Base-by-base conservation (phyloP, 306 rosid genomes). In the Sophora flavescens region DNA sequence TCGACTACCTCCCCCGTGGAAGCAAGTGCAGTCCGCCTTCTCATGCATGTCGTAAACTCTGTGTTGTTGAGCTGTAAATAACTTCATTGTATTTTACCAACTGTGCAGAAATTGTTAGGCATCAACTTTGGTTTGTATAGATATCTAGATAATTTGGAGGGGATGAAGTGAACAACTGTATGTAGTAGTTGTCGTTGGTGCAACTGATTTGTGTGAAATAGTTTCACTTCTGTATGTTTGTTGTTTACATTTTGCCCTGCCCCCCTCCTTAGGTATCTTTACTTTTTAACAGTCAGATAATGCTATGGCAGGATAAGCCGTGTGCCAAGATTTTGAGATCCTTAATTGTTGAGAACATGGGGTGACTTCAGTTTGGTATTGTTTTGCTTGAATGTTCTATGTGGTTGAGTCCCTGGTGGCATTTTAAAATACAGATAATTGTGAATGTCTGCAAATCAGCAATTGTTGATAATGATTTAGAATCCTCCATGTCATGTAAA, bases 31-130 rank as follows among this genome's bases (percentile, higher is more conserved):
- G 80, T 86, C 60, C 92, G 92, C 58, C 90, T 90, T 53, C 89
- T 90, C 51, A 88, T 82, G 90, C 95, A 90, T 72, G 95, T 90
- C 65, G 81, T 90, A 75, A 90, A 90, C 77, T 88, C 92, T 6
- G 68, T 90, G 72, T 47, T 87, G 9, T 65, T 88, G 83, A 90
- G 90, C 82, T 87, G 90, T 88, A 90, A 90, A 90, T 89, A 88
- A 89, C 48, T 63, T 76, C 52, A 42, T 63, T 74, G 77, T 48
- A 56, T 69, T 63, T 50, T 26, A 33, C 63, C 17, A 38, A 38
- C 50, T 32, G 78, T 77, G 84, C 84, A 75, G 82, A 63, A 84
- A 63, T 30, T 79, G 77, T 76, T 32, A 10, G 68, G 74, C 44
- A 44, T 28, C 83, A 51, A 64, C 80, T 47, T 72, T 60, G 81